Evolutionary conservation across 1,284 basidiomycete genomes (phyloP).

Genomic region (Bjerkandera adusta): DNA sequence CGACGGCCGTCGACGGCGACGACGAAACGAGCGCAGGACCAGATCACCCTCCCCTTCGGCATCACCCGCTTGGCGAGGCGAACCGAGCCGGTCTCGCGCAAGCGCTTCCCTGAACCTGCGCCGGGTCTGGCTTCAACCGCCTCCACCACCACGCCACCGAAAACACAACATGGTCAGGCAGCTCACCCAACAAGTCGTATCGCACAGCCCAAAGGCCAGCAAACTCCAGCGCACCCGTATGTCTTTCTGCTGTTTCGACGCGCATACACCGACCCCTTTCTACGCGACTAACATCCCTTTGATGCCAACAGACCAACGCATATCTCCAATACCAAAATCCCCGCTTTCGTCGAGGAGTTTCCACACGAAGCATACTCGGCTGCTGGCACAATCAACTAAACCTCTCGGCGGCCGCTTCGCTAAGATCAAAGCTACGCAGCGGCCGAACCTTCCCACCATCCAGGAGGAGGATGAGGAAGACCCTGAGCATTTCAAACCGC

Average conservation of each 20-base stretch:
- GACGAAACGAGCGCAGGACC: background rate
- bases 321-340: constrained; percentile 2
- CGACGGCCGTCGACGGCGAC: background rate
- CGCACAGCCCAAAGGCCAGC: constrained; percentile 5
- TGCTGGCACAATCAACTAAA: background rate
- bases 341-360: constrained; percentile 6
- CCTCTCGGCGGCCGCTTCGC: background rate
- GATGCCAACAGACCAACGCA: background rate
- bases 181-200: background rate
- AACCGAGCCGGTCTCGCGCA: constrained; percentile 1
- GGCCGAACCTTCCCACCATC: constrained; percentile 12
- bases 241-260: background rate
- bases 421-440: background rate
- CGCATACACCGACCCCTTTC: background rate
- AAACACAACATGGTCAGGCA: constrained; percentile 8
- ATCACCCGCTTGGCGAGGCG: background rate
- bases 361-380: background rate
- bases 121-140: background rate
- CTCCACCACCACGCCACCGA: background rate
- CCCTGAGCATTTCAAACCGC: constrained; percentile 13
- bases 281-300: background rate
- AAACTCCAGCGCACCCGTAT: constrained; percentile 4
- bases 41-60: background rate
- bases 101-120: background rate
- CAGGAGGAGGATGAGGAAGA: constrained; percentile 17